phyloP scores from a whole-genome alignment of 495 filamentous ascomycete genomes.

The Xylaria scruposa region DNA sequence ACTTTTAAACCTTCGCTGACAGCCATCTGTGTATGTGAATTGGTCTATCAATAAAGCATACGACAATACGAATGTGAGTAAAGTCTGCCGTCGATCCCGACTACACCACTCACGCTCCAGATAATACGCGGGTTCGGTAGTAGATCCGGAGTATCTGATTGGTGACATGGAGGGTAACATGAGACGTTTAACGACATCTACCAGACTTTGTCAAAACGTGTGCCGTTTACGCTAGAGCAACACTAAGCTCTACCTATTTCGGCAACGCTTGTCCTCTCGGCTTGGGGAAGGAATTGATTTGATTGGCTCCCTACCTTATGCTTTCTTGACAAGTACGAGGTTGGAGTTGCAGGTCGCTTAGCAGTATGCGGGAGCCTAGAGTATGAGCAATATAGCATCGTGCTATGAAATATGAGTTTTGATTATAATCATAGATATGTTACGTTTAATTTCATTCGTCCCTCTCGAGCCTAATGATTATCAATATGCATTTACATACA shows the following conservation, averaged over 20 bases:
- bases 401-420: background rate
- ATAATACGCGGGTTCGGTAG: background rate
- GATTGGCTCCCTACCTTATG: constrained; percentile 6
- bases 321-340: constrained; percentile 9
- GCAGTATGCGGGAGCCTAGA: background rate
- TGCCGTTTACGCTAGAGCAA: constrained; percentile 8
- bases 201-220: background rate
- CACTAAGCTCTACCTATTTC: constrained; percentile 2
- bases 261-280: background rate
- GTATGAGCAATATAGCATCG: background rate
- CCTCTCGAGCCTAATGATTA: background rate
- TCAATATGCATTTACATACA: background rate
- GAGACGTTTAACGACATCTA: background rate
- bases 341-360: background rate
- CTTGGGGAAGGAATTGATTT: background rate
- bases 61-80: background rate
- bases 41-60: background rate
- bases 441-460: background rate
- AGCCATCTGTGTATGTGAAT: background rate
- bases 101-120: background rate
- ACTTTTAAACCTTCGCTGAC: background rate
- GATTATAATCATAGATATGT: background rate
- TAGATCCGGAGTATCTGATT: background rate
- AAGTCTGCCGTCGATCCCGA: background rate
- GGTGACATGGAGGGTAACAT: background rate